These are phyloP conservation scores for Fusarium stilboides DNA, from an alignment of 2,329 filamentous ascomycete species.

Conservation along the genomic window DNA sequence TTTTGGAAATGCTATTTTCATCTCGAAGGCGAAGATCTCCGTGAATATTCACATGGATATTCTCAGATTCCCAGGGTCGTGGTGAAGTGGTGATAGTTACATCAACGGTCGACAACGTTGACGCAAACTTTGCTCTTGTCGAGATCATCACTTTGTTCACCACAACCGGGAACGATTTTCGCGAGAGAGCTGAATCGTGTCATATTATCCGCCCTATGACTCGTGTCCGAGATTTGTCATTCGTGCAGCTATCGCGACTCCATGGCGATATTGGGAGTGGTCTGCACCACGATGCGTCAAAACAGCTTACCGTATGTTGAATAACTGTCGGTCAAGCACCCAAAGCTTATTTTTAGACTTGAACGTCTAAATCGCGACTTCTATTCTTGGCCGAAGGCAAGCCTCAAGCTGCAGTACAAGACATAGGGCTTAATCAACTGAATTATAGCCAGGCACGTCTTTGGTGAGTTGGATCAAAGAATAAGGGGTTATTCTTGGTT, in stretches of 20 bases:
- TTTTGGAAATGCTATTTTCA: conserved; percentile 45
- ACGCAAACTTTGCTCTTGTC: conserved; percentile 10
- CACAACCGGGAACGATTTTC: conserved; percentile 4
- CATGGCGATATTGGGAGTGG: too few species aligned
- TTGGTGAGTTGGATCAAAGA: too few species aligned
- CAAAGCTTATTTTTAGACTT: neutral
- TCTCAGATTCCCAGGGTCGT: conserved; percentile 13
- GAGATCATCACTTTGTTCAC: conserved; percentile 5
- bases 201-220: conserved; percentile 5
- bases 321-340: too few species aligned
- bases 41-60: conserved; percentile 8
- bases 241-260: neutral
- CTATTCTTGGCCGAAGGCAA: neutral
- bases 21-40: conserved; percentile 26
- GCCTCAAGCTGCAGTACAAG: neutral
- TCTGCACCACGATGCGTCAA: too few species aligned
- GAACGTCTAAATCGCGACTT: neutral
- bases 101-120: conserved; percentile 15
- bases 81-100: conserved; percentile 16
- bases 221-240: neutral
- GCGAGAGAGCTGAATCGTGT: neutral
- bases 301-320: neutral
- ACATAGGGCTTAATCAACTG: neutral
- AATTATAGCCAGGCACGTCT: neutral
- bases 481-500: too few species aligned